Percentiles rank a stretch among this genome's conserved stretches.
These are phyloP conservation scores for Albatrellus sp. DNA, from an alignment of 1,284 basidiomycete genomes.

Conservation along the genomic window DNA sequence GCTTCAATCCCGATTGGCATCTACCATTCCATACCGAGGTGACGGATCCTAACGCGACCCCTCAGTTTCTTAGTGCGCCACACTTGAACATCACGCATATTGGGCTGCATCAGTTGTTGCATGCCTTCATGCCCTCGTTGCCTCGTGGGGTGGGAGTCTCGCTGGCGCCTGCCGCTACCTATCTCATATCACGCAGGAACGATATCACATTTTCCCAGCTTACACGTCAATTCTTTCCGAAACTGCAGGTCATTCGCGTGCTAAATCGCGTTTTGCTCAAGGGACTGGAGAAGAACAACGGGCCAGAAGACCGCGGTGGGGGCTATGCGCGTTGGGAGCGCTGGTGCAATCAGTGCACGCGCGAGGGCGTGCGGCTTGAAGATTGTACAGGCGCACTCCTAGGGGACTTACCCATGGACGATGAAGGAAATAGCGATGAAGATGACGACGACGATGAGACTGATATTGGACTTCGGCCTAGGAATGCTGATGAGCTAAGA, in stretches of 20 bases:
- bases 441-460: constrained; percentile 21
- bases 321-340: constrained; percentile 40
- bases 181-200: constrained; percentile 41
- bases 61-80: constrained; percentile 32
- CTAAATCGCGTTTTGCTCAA: constrained; percentile 40
- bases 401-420: constrained; percentile 41
- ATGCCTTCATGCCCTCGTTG: constrained; percentile 33
- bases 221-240: constrained; percentile 43
- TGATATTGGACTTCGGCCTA: constrained; percentile 15
- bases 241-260: constrained; percentile 41
- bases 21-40: constrained; percentile 22
- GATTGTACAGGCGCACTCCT: constrained; percentile 53
- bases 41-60: constrained; percentile 16
- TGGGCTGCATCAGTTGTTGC: constrained; percentile 54
- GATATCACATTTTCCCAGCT: constrained; percentile 53
- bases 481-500: constrained; percentile 27
- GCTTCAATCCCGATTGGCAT: constrained; percentile 64
- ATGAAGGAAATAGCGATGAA: constrained; percentile 22
- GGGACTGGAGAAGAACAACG: constrained; percentile 41
- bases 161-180: constrained; percentile 29
- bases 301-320: constrained; percentile 25
- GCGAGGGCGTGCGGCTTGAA: constrained; percentile 40
- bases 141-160: background rate
- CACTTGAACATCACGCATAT: constrained; percentile 46
- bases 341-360: constrained; percentile 46